A percentile compares a stretch with the other conserved stretches of the same genome.
Conservation (phyloP, 2,329 filamentous ascomycete genomes). For the Erysiphe pulchra region DNA sequence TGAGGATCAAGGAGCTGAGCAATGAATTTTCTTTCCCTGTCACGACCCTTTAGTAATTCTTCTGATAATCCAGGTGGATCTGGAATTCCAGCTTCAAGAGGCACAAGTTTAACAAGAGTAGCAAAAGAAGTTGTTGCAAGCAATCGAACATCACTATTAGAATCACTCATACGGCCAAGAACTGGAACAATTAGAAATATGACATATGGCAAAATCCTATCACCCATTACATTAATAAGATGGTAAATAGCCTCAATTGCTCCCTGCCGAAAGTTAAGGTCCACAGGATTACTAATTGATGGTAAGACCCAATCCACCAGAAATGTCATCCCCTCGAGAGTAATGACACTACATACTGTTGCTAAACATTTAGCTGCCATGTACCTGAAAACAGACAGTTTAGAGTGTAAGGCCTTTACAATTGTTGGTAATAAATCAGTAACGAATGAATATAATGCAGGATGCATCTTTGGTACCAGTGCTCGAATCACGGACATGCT, state of each 20-base stretch:
- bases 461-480: constrained; percentile 68
- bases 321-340: constrained; percentile 84
- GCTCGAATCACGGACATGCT: constrained; percentile 80
- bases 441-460: constrained; percentile 51
- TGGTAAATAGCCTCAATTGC: constrained; percentile 92
- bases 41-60: constrained; percentile 66
- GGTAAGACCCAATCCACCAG: constrained; percentile 82
- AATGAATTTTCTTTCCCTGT: constrained; percentile 89
- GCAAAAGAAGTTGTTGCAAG: constrained; percentile 94
- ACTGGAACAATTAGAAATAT: constrained; percentile 98
- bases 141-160: constrained; percentile 80
- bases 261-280: constrained; percentile 73
- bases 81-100: constrained; percentile 86
- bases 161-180: constrained; percentile 92
- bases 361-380: constrained; percentile 94
- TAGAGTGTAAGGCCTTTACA: constrained; percentile 65
- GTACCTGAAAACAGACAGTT: constrained; percentile 79
- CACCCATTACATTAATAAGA: constrained; percentile 93
- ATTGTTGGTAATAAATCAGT: constrained; percentile 64
- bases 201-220: constrained; percentile 83
- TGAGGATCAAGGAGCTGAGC: constrained; percentile 87
- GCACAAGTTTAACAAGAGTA: constrained; percentile 87
- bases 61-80: constrained; percentile 84
- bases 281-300: constrained; percentile 70
- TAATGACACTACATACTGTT: constrained; percentile 90